Evolutionary conservation across 176 grass and related monocot genomes (phyloP).

Genomic region (Aegilops bicornis): DNA sequence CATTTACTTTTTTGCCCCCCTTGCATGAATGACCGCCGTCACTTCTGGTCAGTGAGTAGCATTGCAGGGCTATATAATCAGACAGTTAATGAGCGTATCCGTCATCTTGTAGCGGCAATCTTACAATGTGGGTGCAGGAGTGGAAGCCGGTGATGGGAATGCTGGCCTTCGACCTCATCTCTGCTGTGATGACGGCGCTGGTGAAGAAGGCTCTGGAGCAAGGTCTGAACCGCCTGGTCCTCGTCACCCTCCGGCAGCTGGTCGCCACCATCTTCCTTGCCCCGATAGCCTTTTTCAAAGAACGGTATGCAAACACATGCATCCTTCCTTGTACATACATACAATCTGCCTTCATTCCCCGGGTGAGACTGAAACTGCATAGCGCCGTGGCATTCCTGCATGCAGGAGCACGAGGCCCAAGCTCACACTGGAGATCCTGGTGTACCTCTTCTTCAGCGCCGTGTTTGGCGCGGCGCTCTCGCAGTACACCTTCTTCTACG

Average conservation of each 20-base stretch:
- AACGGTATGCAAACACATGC: slow-evolving; percentile 44
- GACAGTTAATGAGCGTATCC: not conserved
- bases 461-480: slow-evolving; percentile 63
- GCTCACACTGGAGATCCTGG: slow-evolving; percentile 56
- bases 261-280: slow-evolving; percentile 65
- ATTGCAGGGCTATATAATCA: not conserved
- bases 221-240: slow-evolving; percentile 63
- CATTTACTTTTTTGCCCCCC: not conserved
- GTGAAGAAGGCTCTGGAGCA: slow-evolving; percentile 61
- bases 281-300: slow-evolving; percentile 70
- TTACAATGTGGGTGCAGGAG: slow-evolving; percentile 19
- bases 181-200: slow-evolving; percentile 66
- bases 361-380: not conserved
- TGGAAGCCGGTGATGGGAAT: slow-evolving; percentile 56
- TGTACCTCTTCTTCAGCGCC: slow-evolving; percentile 78
- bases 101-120: not conserved
- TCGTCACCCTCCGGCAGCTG: slow-evolving; percentile 68
- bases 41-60: slow-evolving; percentile 25
- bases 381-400: not conserved
- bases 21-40: slow-evolving; percentile 26
- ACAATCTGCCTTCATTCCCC: not conserved
- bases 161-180: slow-evolving; percentile 48
- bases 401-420: slow-evolving; percentile 82
- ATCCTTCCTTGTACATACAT: not conserved
- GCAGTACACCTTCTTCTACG: slow-evolving; percentile 73